Conservation (phyloP, 768 basidiomycete genomes). For the Ramaria sp. region DNA sequence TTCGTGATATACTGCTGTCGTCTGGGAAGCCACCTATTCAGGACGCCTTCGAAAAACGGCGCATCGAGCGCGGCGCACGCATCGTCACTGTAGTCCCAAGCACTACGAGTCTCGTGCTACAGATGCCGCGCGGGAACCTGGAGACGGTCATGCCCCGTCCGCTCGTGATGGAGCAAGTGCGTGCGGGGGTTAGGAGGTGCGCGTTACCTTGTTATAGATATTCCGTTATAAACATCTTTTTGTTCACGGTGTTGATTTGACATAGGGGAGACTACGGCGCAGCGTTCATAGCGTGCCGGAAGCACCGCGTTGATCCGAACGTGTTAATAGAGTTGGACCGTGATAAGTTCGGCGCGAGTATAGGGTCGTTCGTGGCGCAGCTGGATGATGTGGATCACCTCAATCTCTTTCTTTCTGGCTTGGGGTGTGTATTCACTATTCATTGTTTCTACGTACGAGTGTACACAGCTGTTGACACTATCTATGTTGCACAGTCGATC, state of each 20-base stretch:
- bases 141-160: slow-evolving; percentile 93
- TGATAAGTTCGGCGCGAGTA: slow-evolving; percentile 46
- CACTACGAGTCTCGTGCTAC: slow-evolving; percentile 80
- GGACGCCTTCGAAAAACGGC: slow-evolving; percentile 52
- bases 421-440: slow-evolving; percentile 49
- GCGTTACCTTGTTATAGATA: neutral
- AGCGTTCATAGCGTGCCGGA: slow-evolving; percentile 85
- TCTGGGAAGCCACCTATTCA: slow-evolving; percentile 7
- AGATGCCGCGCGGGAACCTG: slow-evolving; percentile 96
- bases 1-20: slow-evolving; percentile 15
- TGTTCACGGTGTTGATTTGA: neutral
- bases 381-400: slow-evolving; percentile 85
- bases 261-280: slow-evolving; percentile 67
- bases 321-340: slow-evolving; percentile 77
- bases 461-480: neutral
- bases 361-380: slow-evolving; percentile 70
- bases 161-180: slow-evolving; percentile 78
- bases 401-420: slow-evolving; percentile 78
- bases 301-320: slow-evolving; percentile 88
- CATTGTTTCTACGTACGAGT: no score
- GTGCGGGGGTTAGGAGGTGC: slow-evolving; percentile 62
- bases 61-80: slow-evolving; percentile 81
- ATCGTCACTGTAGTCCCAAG: slow-evolving; percentile 86
- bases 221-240: neutral
- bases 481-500: slow-evolving; percentile 39